Evolutionary conservation across 345 rosid genomes (phyloP).

Genomic region (Passiflora organensis): DNA sequence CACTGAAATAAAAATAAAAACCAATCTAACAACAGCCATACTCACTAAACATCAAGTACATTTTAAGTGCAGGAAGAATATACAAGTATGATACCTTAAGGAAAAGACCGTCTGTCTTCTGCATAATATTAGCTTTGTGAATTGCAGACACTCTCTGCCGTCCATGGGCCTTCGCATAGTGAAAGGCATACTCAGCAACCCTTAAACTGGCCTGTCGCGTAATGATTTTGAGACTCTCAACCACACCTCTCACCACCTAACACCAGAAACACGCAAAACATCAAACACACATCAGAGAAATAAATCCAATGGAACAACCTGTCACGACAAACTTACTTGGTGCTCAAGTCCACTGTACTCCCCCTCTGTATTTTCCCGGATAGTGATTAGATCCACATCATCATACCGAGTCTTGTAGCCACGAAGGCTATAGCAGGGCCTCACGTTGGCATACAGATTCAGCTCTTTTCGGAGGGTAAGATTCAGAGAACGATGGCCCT

Average conservation of each 20-base stretch:
- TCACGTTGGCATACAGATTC: conserved; percentile 88
- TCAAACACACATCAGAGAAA: not conserved
- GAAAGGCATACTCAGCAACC: conserved; percentile 98
- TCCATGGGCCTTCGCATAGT: conserved; percentile 92
- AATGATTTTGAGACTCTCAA: conserved; percentile 95
- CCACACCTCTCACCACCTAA: conserved; percentile 98
- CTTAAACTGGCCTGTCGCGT: conserved; percentile 96
- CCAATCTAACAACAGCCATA: not conserved
- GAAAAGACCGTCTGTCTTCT: conserved; percentile 98
- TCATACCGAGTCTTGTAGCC: conserved; percentile 95
- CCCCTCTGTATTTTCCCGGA: conserved; percentile 97
- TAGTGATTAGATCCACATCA: conserved; percentile 83
- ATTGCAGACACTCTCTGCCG: conserved; percentile 95
- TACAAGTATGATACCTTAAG: conserved; percentile 52
- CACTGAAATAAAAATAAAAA: conserved; percentile 51
- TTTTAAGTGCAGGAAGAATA: not conserved
- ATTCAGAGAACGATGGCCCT: conserved; percentile 96
- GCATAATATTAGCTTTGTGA: conserved; percentile 98
- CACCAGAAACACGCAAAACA: conserved; percentile 9
- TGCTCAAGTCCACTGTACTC: conserved; percentile 99
- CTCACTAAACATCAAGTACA: not conserved
- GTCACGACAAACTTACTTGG: conserved; percentile 54
- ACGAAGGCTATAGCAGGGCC: conserved; percentile 98
- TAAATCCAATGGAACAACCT: not conserved
- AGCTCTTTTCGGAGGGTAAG: conserved; percentile 93